Evolutionary conservation across 345 rosid genomes (phyloP).

Genomic region (Passiflora organensis): DNA sequence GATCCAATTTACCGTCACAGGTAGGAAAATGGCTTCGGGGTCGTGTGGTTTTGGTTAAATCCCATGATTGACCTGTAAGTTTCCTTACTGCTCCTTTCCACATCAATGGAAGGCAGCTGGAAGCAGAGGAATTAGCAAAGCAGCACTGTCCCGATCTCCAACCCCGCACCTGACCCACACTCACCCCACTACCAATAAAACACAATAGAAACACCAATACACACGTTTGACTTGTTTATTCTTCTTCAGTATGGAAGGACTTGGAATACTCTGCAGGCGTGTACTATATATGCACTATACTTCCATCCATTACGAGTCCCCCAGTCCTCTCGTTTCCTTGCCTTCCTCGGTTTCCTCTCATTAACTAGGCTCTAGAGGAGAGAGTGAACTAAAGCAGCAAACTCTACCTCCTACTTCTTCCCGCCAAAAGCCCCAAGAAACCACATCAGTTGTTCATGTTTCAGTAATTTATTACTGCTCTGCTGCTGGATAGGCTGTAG

Average conservation of each 20-base stretch:
- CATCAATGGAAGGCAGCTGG: constrained; percentile 1
- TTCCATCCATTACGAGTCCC: neutral
- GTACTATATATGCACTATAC: neutral
- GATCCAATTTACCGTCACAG: neutral
- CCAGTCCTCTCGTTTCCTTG: neutral
- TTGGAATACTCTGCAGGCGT: no score
- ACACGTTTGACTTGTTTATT: no score
- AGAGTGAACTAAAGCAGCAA: neutral
- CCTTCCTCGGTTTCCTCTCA: neutral
- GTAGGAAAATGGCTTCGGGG: neutral
- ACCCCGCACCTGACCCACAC: no score
- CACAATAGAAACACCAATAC: no score
- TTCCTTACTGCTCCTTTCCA: neutral
- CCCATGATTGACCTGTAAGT: neutral
- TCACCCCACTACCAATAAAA: neutral
- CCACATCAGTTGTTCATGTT: no score
- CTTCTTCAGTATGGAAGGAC: no score
- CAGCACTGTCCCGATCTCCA: neutral
- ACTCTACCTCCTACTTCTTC: no score
- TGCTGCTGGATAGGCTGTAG: no score
- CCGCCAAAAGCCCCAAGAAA: no score
- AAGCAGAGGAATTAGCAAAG: neutral
- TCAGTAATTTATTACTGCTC: no score
- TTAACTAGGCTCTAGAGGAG: neutral
- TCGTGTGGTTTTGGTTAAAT: neutral